phyloP scores from a whole-genome alignment of 1,139 yeast species.

The Saccharomyces hybrid region DNA sequence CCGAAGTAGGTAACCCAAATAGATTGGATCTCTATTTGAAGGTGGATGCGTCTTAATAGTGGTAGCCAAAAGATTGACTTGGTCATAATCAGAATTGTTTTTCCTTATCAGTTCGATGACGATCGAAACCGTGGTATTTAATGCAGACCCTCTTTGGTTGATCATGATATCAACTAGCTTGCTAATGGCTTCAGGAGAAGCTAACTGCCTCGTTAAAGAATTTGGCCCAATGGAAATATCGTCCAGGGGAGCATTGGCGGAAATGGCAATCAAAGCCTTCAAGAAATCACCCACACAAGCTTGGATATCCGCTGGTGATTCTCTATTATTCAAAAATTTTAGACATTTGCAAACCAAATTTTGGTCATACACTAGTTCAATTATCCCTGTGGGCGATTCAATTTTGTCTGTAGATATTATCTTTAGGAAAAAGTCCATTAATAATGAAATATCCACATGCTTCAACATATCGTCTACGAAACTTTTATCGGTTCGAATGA shows the following conservation, averaged over 20 bases:
- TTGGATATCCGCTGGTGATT: slow-evolving; percentile 54
- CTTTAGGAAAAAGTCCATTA: slow-evolving; percentile 67
- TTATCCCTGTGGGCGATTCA: slow-evolving; percentile 56
- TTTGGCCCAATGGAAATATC: slow-evolving; percentile 94
- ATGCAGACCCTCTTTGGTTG: slow-evolving; percentile 70
- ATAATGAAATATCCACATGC: slow-evolving; percentile 49
- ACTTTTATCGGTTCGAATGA: slow-evolving; percentile 41
- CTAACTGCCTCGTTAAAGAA: slow-evolving; percentile 80
- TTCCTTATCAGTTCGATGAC: slow-evolving; percentile 91
- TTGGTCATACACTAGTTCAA: slow-evolving; percentile 48
- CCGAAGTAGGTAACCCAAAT: slow-evolving; percentile 35
- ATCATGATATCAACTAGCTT: slow-evolving; percentile 68
- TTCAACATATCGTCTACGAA: slow-evolving; percentile 47
- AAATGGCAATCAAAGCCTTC: slow-evolving; percentile 85
- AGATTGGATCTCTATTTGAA: slow-evolving; percentile 73
- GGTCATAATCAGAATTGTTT: slow-evolving; percentile 92
- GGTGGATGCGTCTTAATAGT: slow-evolving; percentile 86
- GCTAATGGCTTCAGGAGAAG: slow-evolving; percentile 57
- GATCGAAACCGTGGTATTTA: slow-evolving; percentile 91
- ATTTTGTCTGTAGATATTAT: slow-evolving; percentile 58
- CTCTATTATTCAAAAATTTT: slow-evolving; percentile 42
- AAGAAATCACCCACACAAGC: slow-evolving; percentile 91
- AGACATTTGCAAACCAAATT: slow-evolving; percentile 44
- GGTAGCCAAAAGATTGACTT: slow-evolving; percentile 74
- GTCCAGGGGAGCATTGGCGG: slow-evolving; percentile 60